Conservation (phyloP, 192 early-diverging fungal genomes). For the Entomortierella lignicola region DNA sequence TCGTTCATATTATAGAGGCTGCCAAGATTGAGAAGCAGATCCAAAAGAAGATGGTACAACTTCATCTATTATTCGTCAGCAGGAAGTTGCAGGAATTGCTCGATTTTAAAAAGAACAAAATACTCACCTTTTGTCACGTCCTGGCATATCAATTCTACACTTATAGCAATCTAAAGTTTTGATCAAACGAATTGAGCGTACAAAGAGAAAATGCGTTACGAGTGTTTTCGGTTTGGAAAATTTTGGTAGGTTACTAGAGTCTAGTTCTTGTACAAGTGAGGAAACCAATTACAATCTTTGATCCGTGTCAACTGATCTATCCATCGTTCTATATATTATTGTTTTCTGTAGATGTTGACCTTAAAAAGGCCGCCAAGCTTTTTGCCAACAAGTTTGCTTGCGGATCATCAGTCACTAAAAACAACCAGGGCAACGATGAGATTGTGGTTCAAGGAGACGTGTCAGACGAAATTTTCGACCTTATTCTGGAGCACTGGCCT, state of each 20-base stretch:
- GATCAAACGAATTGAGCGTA: slow-evolving; percentile 92
- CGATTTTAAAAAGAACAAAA: neutral
- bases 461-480: slow-evolving; percentile 86
- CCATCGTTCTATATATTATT: neutral
- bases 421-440: slow-evolving; percentile 91
- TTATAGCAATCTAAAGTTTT: slow-evolving; percentile 70
- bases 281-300: too few relatives aligned
- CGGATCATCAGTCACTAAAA: slow-evolving; percentile 94
- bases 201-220: slow-evolving; percentile 93
- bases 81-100: neutral
- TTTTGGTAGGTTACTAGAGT: slow-evolving; percentile 88
- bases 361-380: slow-evolving; percentile 96
- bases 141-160: neutral
- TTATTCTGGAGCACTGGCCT: slow-evolving; percentile 83
- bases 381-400: slow-evolving; percentile 97
- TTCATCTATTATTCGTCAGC: too few relatives aligned
- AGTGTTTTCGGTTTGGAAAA: slow-evolving; percentile 85
- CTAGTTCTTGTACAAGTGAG: too few relatives aligned
- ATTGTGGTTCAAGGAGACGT: slow-evolving; percentile 98
- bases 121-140: neutral
- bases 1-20: slow-evolving; percentile 63
- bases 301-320: too few relatives aligned
- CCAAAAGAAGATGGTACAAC: slow-evolving; percentile 77
- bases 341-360: slow-evolving; percentile 80
- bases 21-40: slow-evolving; percentile 81